These are phyloP conservation scores for Balansia obtecta DNA, from an alignment of 2,329 filamentous ascomycete genomes.

Conservation along the genomic window DNA sequence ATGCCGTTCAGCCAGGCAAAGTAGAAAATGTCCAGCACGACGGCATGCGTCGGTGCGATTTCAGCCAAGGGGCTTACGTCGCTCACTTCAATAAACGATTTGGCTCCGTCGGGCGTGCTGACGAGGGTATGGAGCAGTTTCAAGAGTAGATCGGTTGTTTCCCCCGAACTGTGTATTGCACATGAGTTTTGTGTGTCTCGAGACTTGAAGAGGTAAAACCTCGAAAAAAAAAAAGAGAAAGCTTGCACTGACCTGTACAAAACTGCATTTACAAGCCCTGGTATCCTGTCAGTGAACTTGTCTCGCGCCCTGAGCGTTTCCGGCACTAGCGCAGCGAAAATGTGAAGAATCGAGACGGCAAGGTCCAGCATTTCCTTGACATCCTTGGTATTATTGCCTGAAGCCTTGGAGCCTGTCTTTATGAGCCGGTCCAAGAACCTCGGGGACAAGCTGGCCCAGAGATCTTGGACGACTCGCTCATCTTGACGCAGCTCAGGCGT, in stretches of 20 bases:
- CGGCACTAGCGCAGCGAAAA: constrained; percentile 46
- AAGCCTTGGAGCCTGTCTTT: constrained; percentile 33
- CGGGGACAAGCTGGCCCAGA: constrained; percentile 49
- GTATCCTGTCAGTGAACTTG: constrained; percentile 40
- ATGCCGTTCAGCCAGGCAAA: constrained; percentile 44
- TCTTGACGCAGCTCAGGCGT: constrained; percentile 38
- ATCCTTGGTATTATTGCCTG: constrained; percentile 35
- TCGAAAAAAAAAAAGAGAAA: too few species aligned
- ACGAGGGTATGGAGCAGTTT: constrained; percentile 46
- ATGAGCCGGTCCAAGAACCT: constrained; percentile 54
- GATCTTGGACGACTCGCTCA: constrained; percentile 27
- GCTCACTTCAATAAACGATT: constrained; percentile 32
- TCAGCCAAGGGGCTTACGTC: constrained; percentile 45
- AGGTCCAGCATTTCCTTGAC: constrained; percentile 50
- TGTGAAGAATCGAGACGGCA: constrained; percentile 49
- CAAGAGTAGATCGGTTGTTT: constrained; percentile 40
- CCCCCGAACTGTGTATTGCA: constrained; percentile 29
- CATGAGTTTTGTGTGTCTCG: constrained; percentile 9
- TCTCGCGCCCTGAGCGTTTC: constrained; percentile 28
- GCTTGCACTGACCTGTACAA: constrained; percentile 33
- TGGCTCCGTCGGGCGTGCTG: constrained; percentile 37
- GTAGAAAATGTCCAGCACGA: constrained; percentile 42
- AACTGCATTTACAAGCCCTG: constrained; percentile 38
- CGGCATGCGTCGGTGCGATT: constrained; percentile 38
- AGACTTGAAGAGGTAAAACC: too few species aligned